Evolutionary conservation across 2,329 filamentous ascomycete species (phyloP), one percentile per base, ranked within the genome.

Genomic region (Elsinoe necatrix): DNA sequence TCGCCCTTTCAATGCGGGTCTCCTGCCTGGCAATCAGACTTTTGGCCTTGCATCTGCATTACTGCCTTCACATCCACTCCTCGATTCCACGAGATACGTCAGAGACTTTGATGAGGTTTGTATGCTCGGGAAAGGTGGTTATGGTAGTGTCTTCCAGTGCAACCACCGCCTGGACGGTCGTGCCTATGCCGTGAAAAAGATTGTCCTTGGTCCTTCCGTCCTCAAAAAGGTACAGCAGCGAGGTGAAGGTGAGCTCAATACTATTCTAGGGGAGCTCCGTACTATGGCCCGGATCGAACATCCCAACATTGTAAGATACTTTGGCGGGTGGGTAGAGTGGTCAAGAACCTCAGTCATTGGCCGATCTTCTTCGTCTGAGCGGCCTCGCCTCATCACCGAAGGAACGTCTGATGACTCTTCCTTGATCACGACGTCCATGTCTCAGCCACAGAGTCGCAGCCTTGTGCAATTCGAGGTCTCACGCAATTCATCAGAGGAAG

Each of bases 151-250:
- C 1, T 86, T 78, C 64, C 80, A 80, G 60, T 82, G 78, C 9
- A 76, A 72, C 48, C 80, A 86, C 61, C 75, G 77, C 52, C 75
- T 86, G 4, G 84, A 87, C 64, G 76, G 78, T 5, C 76, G 78
- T 43, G 71, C 77, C 35, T 87, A 86, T 63, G 84, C 84, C 0
- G 74, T 87, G 50, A 87, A 87, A 65, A 82, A 83, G 59, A 82
- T 87, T 6, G 75, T 77, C 0, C 70, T 86, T 5, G 80, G 77
- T 50, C 69, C 76, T 37, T 71, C 73, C 43, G 72, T 78, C 21
- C 70, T 82, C 8, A 73, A 74, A 34, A 75, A 73, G 60, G 73
- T 83, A n/a, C 72, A 77, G 47, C 69, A 75, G 54, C 72, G 75
- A 20, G 78, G 77, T 0, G 69, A 77, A 29, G 69, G 75, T 54